phyloP scores from a whole-genome alignment of 768 basidiomycete genomes.

The Podaxis pistillaris region DNA sequence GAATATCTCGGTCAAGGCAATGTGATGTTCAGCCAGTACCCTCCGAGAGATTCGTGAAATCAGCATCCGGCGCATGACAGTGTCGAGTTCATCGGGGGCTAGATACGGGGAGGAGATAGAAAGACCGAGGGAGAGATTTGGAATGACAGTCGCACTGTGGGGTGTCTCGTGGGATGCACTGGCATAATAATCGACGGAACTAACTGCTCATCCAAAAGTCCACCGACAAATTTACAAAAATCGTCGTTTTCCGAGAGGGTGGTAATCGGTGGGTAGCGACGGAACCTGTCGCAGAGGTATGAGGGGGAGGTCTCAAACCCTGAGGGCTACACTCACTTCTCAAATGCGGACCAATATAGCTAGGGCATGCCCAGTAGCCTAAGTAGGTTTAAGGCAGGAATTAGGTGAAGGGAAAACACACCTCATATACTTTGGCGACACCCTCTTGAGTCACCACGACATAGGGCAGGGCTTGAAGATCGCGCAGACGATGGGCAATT shows the following conservation, averaged over 20 bases:
- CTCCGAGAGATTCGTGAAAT: slow-evolving; percentile 87
- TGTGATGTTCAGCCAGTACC: slow-evolving; percentile 87
- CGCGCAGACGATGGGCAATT: slow-evolving; percentile 83
- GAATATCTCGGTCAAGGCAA: slow-evolving; percentile 69
- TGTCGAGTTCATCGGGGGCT: slow-evolving; percentile 74
- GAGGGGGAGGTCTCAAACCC: not conserved
- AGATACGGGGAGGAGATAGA: slow-evolving; percentile 83
- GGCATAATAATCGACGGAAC: slow-evolving; percentile 22
- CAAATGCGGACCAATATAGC: slow-evolving; percentile 88
- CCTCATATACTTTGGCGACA: slow-evolving; percentile 82
- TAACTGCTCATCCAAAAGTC: slow-evolving; percentile 75
- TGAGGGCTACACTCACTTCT: slow-evolving; percentile 50
- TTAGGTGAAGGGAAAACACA: slow-evolving; percentile 31
- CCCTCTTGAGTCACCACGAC: slow-evolving; percentile 85
- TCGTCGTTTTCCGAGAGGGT: slow-evolving; percentile 70
- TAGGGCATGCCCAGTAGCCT: slow-evolving; percentile 27
- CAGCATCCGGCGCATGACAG: slow-evolving; percentile 90
- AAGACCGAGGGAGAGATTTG: slow-evolving; percentile 77
- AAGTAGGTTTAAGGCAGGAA: not conserved
- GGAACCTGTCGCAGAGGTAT: slow-evolving; percentile 48
- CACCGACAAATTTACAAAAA: slow-evolving; percentile 72
- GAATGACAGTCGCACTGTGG: slow-evolving; percentile 70
- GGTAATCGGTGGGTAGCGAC: slow-evolving; percentile 70
- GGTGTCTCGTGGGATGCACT: slow-evolving; percentile 4
- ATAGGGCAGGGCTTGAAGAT: slow-evolving; percentile 84